Percentiles rank a stretch among this genome's conserved stretches.
phyloP scores from a whole-genome alignment of 2,329 filamentous ascomycete species.

The Fusarium mexicanum region DNA sequence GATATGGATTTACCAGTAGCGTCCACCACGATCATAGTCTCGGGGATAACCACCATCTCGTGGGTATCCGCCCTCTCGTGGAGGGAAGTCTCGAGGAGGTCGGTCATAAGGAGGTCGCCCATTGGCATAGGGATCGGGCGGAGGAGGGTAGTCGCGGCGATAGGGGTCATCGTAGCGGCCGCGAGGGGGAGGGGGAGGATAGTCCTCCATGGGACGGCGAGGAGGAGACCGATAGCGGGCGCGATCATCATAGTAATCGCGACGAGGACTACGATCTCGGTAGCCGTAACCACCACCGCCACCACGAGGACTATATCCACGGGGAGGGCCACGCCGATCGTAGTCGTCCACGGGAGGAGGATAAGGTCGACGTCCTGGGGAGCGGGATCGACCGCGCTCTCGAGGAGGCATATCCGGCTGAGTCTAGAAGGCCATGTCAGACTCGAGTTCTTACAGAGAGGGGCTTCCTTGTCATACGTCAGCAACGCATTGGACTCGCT shows the following conservation, averaged over 20 bases:
- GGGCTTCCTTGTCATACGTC: slow-evolving; percentile 67
- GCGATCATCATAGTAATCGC: slow-evolving; percentile 89
- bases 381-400: slow-evolving; percentile 82
- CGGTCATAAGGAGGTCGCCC: slow-evolving; percentile 67
- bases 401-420: slow-evolving; percentile 79
- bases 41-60: slow-evolving; percentile 55
- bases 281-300: slow-evolving; percentile 74
- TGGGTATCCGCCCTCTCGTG: slow-evolving; percentile 51
- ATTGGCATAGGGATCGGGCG: slow-evolving; percentile 70
- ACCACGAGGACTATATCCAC: slow-evolving; percentile 85
- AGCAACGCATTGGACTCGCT: slow-evolving; percentile 83
- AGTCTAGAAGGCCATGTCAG: slow-evolving; percentile 61
- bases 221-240: slow-evolving; percentile 84
- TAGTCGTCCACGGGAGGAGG: slow-evolving; percentile 79
- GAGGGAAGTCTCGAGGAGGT: slow-evolving; percentile 63
- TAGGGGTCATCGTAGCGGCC: slow-evolving; percentile 82
- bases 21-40: slow-evolving; percentile 61
- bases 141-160: slow-evolving; percentile 72
- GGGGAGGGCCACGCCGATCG: slow-evolving; percentile 79
- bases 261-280: slow-evolving; percentile 85
- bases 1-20: slow-evolving; percentile 59
- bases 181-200: slow-evolving; percentile 73
- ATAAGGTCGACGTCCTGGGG: slow-evolving; percentile 72
- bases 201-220: slow-evolving; percentile 81
- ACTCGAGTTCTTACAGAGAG: not conserved